Percentiles rank a stretch among this genome's conserved stretches.
phyloP scores from a whole-genome alignment of 305 asterid genomes.

The Fraxinus latifolia region DNA sequence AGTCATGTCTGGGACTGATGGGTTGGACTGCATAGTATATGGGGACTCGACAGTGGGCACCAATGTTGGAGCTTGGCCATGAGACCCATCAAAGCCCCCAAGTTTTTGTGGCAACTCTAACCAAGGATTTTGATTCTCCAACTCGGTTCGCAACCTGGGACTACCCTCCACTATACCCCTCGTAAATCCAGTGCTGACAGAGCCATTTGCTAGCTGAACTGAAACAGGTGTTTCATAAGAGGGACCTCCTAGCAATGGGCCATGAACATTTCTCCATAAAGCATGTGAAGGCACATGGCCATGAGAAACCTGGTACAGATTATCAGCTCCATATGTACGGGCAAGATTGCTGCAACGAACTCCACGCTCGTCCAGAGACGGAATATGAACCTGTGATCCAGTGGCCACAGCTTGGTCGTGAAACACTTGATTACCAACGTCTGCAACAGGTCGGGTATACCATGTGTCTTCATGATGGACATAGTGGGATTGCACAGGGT shows the following conservation, averaged over 20 bases:
- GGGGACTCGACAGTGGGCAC: conserved; percentile 38
- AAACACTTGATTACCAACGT: conserved; percentile 54
- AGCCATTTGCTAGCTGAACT: conserved; percentile 57
- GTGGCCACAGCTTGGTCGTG: conserved; percentile 54
- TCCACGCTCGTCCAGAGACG: conserved; percentile 14
- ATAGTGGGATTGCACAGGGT: conserved; percentile 51
- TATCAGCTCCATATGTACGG: conserved; percentile 57
- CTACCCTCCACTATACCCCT: conserved; percentile 50
- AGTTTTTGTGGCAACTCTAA: conserved; percentile 55
- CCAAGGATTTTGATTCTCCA: conserved; percentile 62
- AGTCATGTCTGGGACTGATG: conserved; percentile 32
- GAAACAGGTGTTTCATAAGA: conserved; percentile 52
- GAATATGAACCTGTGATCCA: conserved; percentile 53
- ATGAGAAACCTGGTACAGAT: conserved; percentile 57
- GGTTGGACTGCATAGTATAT: conserved; percentile 35
- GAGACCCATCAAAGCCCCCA: conserved; percentile 51
- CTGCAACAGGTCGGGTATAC: conserved; percentile 53
- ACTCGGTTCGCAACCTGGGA: conserved; percentile 51
- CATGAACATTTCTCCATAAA: conserved; percentile 69
- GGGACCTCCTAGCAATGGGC: conserved; percentile 54
- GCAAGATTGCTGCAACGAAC: conserved; percentile 17
- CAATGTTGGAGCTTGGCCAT: conserved; percentile 41
- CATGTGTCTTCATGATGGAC: conserved; percentile 65
- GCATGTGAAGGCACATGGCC: conserved; percentile 57
- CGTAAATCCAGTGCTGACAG: conserved; percentile 50